These are phyloP conservation scores for Nothophoma quercina DNA, from an alignment of 2,329 filamentous ascomycete genomes.

Conservation along the genomic window DNA sequence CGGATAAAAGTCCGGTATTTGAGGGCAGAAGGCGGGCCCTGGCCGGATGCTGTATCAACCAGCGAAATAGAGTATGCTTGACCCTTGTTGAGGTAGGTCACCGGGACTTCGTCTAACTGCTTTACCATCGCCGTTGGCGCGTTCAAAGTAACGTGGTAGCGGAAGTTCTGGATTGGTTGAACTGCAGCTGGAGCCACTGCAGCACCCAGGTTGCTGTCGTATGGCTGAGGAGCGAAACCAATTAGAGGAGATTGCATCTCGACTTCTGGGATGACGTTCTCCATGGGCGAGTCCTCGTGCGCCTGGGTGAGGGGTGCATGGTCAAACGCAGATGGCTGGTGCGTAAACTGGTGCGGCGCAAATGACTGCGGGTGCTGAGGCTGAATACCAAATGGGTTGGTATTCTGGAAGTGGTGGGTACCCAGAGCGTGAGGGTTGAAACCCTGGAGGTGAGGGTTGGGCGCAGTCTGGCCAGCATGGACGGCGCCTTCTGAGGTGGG, in stretches of 20 bases:
- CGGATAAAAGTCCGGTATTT: constrained; percentile 90
- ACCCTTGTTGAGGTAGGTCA: constrained; percentile 98
- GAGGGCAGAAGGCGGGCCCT: constrained; percentile 63
- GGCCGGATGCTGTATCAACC: constrained; percentile 73
- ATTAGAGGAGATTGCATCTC: constrained; percentile 69
- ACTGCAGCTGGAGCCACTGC: constrained; percentile 44
- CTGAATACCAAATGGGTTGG: constrained; percentile 73
- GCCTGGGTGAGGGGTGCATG: constrained; percentile 69
- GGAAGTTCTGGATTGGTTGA: constrained; percentile 60
- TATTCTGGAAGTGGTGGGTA: constrained; percentile 63
- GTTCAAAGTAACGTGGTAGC: constrained; percentile 88
- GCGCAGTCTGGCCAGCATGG: constrained; percentile 62
- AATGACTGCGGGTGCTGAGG: constrained; percentile 61
- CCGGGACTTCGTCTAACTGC: constrained; percentile 85
- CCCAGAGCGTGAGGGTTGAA: constrained; percentile 63
- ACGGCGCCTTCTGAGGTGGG: constrained; percentile 73
- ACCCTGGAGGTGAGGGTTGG: constrained; percentile 64
- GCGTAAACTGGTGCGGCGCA: constrained; percentile 80
- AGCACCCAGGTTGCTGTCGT: constrained; percentile 57
- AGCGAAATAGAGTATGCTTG: constrained; percentile 91
- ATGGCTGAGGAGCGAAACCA: constrained; percentile 61
- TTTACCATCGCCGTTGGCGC: constrained; percentile 97
- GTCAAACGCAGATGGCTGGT: constrained; percentile 82
- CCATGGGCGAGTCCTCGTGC: constrained; percentile 71
- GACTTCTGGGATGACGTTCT: constrained; percentile 61